Evolutionary conservation across 164 flowering plant genomes (phyloP), one percentile per base, ranked within the genome.

Genomic region (Liquidambar formosana): DNA sequence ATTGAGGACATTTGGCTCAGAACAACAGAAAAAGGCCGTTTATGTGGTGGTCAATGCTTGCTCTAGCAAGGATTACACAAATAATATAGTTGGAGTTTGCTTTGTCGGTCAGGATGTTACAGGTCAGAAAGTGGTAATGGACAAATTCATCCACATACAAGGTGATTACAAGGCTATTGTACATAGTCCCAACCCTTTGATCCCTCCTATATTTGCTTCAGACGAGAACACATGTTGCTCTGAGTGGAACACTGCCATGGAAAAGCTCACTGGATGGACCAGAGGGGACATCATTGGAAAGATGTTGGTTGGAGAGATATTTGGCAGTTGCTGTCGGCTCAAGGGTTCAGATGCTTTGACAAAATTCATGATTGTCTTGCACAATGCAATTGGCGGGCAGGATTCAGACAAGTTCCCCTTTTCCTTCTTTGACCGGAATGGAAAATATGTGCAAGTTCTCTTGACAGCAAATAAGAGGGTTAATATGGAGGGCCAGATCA

Each of bases 31-130:
- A 53, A 81, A 85, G 62, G 91, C 93, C 13, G 77, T 93, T 28
- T 93, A 77, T 75, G 84, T 95, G 53, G 91, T 95, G 57, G 96
- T 93, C 52, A 95, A 95, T 80, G 97, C 99, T 71, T 95, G 99
- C 80, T 90, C 87, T 62, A 95, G 97, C 83, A 91, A 77, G 79
- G 98, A 91, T 72, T 89, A 84, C 71, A 81, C 80, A 25, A 80
- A 85, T 64, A 88, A 89, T 61, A 89, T 95, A 38, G 92, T 95
- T 62, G 99, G 99, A 44, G 96, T 86, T 15, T 90, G 98, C 83
- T 95, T 95, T 68, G 92, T 95, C n/a, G 99, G 96, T 77, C 99
- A 95, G 75, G 99, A 95, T 80, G 83, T 95, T 51, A 95, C 99
- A 57, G 86, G 86, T 33, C 97, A 95, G 70, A 95, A 95, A 74